Percentiles rank a stretch among this genome's conserved stretches.
phyloP scores from a whole-genome alignment of 2,329 filamentous ascomycete genomes.

The Aspergillus sp. region DNA sequence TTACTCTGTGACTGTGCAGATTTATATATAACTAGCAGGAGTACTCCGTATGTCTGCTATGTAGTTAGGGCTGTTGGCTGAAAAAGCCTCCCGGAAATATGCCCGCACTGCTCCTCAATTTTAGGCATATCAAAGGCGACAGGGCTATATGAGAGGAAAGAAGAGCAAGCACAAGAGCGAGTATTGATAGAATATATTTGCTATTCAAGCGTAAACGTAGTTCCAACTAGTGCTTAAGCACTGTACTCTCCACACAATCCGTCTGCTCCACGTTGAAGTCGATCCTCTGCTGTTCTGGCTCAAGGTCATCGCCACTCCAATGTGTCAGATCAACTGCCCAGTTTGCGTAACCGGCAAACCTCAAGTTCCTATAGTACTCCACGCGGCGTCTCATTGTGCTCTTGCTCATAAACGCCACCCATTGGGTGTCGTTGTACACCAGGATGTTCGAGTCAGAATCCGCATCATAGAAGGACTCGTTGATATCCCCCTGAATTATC shows the following conservation, averaged over 20 bases:
- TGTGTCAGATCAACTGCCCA: constrained; percentile 11
- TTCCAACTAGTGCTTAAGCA: background rate
- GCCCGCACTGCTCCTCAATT: no score
- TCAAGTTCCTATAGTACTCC: constrained; percentile 3
- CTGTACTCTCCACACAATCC: background rate
- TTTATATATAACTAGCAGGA: no score
- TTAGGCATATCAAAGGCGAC: no score
- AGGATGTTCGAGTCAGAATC: constrained; percentile 10
- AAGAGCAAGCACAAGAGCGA: background rate
- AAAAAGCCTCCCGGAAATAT: no score
- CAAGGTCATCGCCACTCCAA: constrained; percentile 4
- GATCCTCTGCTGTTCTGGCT: background rate
- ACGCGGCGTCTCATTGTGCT: constrained; percentile 1
- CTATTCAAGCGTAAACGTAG: background rate
- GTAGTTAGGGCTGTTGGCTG: no score
- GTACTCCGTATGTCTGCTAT: no score
- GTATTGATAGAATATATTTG: background rate
- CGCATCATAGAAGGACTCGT: constrained; percentile 7
- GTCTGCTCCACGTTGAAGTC: background rate
- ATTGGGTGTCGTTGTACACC: constrained; percentile 11
- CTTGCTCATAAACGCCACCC: constrained; percentile 8
- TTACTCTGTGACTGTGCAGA: no score
- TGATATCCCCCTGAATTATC: background rate
- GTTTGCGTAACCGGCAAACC: constrained; percentile 7
- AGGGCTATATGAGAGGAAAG: no score